Base-by-base conservation (phyloP, 148 eudicot genomes). In the Camellia japonica region DNA sequence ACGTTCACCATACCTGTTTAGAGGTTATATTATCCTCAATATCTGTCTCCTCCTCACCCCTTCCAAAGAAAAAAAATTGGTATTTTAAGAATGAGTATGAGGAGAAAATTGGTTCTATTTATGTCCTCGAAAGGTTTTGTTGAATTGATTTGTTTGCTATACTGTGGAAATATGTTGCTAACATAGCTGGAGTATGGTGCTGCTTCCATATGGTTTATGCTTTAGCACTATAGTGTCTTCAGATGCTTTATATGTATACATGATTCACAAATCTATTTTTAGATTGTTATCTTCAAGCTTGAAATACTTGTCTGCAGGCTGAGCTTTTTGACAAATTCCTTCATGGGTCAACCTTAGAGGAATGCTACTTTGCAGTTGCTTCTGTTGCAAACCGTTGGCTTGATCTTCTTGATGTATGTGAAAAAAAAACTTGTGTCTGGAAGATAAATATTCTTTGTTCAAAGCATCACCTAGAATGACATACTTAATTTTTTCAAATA, bases 331-430 rank as follows among this genome's bases (percentile, higher is more conserved):
- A 93, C 90, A 96, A 96, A 81, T 96, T 93, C 81, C 91, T 96
- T 73, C 87, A 92, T 71, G 99, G 99, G 58, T 92, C 99, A 47
- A 96, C 98, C 63, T 83, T 96, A 70, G 95, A 91, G 84, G 99
- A 93, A 83, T 96, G 99, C 86, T 96, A 96, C 87, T 91, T 89
- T 62, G 94, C 91, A 69, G 99, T 96, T 87, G 98, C 98, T 80
- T 61, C 93, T 78, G 98, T 96, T 92, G 98, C 98, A 62, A 87
- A 96, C 78, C 93, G 97, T 20, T 96, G 99, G 99, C 99, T 96
- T 85, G 99, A 96, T 86, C 97, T 96, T 87, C 93, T 96, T 67
- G 99, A 96, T 90, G 98, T 95, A 93, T 68, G 98, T 87, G 46
- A 69, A 76, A 60, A 76, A 30, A 73, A 66, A 44, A 16, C 5